phyloP scores from a whole-genome alignment of 2,329 filamentous ascomycete genomes.

The Periconia digitata region DNA sequence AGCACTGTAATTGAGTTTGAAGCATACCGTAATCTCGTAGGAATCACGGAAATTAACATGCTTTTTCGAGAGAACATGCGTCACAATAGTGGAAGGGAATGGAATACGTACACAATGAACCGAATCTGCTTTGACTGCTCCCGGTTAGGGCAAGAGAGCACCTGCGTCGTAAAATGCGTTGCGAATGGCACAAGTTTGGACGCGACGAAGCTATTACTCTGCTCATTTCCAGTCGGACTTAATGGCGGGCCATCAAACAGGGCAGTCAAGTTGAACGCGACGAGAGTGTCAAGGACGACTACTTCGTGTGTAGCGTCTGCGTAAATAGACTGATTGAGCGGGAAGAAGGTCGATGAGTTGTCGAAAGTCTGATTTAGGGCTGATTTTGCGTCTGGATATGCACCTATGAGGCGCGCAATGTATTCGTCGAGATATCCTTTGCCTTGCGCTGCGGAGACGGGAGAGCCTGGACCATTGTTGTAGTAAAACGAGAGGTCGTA shows the following conservation, averaged over 20 bases:
- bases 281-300: constrained; percentile 31
- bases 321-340: constrained; percentile 49
- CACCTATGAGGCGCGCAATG: constrained; percentile 29
- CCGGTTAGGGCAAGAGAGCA: constrained; percentile 23
- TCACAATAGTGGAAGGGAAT: background rate
- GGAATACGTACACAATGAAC: constrained; percentile 28
- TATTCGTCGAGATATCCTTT: constrained; percentile 34
- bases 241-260: constrained; percentile 30
- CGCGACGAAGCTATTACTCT: constrained; percentile 27
- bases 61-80: background rate
- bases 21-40: background rate
- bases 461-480: constrained; percentile 35
- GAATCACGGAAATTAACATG: background rate
- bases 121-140: constrained; percentile 29
- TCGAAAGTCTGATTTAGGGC: constrained; percentile 39
- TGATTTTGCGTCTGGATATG: constrained; percentile 21
- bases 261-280: constrained; percentile 34
- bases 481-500: constrained; percentile 45
- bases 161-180: constrained; percentile 34
- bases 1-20: background rate
- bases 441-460: constrained; percentile 35
- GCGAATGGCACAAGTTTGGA: constrained; percentile 33
- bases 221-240: constrained; percentile 17
- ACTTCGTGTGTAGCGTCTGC: constrained; percentile 49
- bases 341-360: constrained; percentile 47